phyloP scores from a whole-genome alignment of 345 rosid species.

The Viola odorata region DNA sequence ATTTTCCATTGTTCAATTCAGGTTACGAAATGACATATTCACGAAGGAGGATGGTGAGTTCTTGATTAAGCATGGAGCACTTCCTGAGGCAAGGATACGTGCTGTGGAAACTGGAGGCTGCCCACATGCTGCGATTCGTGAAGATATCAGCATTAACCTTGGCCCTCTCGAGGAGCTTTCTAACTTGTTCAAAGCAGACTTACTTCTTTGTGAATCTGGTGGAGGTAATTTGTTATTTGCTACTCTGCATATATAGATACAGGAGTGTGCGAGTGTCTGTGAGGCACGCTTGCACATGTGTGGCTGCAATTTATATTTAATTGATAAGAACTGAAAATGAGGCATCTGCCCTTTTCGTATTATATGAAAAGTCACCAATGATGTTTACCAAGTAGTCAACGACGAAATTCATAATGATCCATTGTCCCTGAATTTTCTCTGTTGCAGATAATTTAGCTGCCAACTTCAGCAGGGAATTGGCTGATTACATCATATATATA shows the following conservation, averaged over 20 bases:
- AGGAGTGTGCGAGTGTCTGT: too few relatives aligned
- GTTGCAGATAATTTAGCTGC: conserved; percentile 91
- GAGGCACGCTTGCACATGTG: too few relatives aligned
- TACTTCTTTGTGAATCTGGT: conserved; percentile 95
- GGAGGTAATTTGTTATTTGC: conserved; percentile 52
- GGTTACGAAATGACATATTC: conserved; percentile 99
- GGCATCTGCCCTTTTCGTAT: too few relatives aligned
- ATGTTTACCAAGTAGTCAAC: too few relatives aligned
- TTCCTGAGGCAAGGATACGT: conserved; percentile 85
- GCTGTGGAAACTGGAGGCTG: conserved; percentile 98
- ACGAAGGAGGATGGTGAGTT: conserved; percentile 97
- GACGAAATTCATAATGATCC: neutral
- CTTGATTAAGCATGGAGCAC: conserved; percentile 85
- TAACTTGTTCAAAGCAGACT: conserved; percentile 71
- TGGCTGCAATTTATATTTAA: too few relatives aligned
- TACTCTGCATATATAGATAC: neutral
- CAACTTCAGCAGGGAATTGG: conserved; percentile 92
- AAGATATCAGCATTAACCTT: conserved; percentile 92
- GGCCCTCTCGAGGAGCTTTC: conserved; percentile 98
- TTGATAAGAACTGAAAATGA: too few relatives aligned
- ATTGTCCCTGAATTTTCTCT: neutral
- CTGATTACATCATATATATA: conserved; percentile 88
- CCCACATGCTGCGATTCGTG: conserved; percentile 98
- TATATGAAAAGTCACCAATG: too few relatives aligned
- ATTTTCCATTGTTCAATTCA: conserved; percentile 12